Conservation (phyloP, 225 moss, liverwort and hornwort species). For the Pseudisothecium myosuroides region DNA sequence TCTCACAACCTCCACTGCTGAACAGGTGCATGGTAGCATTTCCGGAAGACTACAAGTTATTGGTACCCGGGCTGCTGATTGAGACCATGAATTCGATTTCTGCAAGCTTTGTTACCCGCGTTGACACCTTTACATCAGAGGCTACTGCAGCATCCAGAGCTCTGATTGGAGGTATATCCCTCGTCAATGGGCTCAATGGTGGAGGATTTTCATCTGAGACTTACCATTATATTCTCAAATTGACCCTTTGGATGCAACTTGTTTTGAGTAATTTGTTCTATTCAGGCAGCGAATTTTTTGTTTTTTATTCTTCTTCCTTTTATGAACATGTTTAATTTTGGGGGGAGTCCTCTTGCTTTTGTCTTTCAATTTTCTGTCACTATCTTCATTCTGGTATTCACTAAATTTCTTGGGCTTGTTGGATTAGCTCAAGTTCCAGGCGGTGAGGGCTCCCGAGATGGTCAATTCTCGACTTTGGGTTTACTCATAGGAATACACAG, state of each 20-base stretch:
- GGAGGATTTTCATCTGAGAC: not conserved
- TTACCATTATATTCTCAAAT: not conserved
- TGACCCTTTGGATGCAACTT: not conserved
- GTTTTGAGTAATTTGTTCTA: not conserved
- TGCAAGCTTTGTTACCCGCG: constrained; percentile 71
- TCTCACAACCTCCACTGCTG: not conserved
- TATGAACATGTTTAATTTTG: not conserved
- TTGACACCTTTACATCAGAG: constrained; percentile 78
- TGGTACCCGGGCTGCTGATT: constrained; percentile 77
- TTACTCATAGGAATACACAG: constrained; percentile 74
- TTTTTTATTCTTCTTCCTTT: not conserved
- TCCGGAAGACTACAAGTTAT: constrained; percentile 80
- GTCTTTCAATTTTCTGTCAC: not conserved
- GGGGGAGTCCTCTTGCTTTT: not conserved
- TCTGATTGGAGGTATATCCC: constrained; percentile 32
- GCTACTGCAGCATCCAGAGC: constrained; percentile 35
- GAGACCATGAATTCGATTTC: constrained; percentile 95
- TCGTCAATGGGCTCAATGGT: not conserved
- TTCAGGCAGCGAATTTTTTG: not conserved
- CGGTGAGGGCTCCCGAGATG: constrained; percentile 42
- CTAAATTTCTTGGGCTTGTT: not conserved
- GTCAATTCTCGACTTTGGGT: constrained; percentile 41
- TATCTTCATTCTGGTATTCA: not conserved
- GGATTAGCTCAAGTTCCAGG: constrained; percentile 17
- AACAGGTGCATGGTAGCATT: constrained; percentile 90